Evolutionary conservation across 208 protist species (phyloP).

Genomic region (Trypanosoma conorhini): DNA sequence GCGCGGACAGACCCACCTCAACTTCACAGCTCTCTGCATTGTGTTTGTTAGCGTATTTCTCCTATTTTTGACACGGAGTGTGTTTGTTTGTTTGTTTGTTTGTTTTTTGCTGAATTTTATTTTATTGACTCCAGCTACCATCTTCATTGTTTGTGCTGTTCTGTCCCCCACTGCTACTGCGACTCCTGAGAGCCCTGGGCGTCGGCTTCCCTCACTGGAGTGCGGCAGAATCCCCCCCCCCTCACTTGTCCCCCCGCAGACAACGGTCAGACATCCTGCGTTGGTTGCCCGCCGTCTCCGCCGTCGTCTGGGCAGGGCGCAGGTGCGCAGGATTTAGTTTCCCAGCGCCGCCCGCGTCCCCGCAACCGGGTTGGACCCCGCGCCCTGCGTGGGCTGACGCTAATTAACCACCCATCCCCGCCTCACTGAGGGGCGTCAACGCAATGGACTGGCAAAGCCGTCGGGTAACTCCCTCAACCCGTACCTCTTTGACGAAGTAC

Average conservation of each 20-base stretch:
- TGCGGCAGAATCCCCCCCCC: not conserved
- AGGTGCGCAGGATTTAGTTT: no score
- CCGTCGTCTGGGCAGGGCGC: not conserved
- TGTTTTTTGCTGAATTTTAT: not conserved
- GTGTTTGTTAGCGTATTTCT: not conserved
- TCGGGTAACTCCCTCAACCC: not conserved
- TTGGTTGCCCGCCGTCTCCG: not conserved
- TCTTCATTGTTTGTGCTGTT: not conserved
- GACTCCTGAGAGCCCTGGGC: not conserved
- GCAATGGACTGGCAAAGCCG: not conserved
- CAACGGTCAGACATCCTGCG: not conserved
- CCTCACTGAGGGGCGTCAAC: not conserved
- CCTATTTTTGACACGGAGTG: no score
- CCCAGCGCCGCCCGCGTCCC: no score
- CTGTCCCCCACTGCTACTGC: not conserved
- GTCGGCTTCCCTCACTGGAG: not conserved
- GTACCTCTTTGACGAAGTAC: not conserved
- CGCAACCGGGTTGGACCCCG: no score
- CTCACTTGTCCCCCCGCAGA: not conserved
- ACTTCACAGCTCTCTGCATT: not conserved
- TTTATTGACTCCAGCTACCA: not conserved
- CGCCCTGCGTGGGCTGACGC: not conserved
- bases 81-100: not conserved
- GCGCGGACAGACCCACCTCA: not conserved
- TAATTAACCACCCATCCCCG: not conserved